A percentile compares a stretch with the other conserved stretches of the same genome.
phyloP scores from a whole-genome alignment of 139 green algal genomes.

The Ulvella scutata region DNA sequence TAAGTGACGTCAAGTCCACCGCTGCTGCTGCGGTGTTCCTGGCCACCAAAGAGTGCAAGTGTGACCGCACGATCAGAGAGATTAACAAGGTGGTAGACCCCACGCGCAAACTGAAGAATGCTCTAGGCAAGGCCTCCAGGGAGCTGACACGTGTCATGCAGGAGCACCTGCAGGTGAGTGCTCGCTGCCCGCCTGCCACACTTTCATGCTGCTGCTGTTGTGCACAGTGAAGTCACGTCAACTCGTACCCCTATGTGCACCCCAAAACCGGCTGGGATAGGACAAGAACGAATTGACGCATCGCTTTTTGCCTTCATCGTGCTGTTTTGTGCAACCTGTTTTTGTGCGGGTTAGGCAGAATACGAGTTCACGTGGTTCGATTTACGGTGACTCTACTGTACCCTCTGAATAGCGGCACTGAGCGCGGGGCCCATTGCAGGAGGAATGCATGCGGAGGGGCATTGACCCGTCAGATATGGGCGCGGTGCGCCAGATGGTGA shows the following conservation, averaged over 20 bases:
- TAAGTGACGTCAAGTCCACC: background rate
- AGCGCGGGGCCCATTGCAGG: too few relatives aligned
- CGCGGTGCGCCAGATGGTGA: background rate
- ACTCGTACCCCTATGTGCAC: background rate
- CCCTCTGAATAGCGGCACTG: too few relatives aligned
- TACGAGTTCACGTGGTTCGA: too few relatives aligned
- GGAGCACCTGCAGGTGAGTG: background rate
- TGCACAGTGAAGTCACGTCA: background rate
- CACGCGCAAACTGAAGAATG: background rate
- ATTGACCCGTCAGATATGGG: background rate
- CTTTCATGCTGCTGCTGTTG: background rate
- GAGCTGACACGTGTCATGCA: background rate
- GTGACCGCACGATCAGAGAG: background rate
- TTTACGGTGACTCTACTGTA: too few relatives aligned
- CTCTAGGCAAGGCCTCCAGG: background rate
- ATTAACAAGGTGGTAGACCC: conserved; percentile 3
- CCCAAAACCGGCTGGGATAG: too few relatives aligned
- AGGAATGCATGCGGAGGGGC: background rate
- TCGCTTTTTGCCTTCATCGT: too few relatives aligned
- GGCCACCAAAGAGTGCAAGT: background rate
- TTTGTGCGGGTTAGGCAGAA: too few relatives aligned
- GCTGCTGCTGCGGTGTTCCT: background rate
- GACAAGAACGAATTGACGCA: too few relatives aligned
- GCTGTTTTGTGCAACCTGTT: too few relatives aligned
- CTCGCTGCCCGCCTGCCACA: background rate